phyloP scores from a whole-genome alignment of 306 rosid species.

The Macrotyloma uniflorum region DNA sequence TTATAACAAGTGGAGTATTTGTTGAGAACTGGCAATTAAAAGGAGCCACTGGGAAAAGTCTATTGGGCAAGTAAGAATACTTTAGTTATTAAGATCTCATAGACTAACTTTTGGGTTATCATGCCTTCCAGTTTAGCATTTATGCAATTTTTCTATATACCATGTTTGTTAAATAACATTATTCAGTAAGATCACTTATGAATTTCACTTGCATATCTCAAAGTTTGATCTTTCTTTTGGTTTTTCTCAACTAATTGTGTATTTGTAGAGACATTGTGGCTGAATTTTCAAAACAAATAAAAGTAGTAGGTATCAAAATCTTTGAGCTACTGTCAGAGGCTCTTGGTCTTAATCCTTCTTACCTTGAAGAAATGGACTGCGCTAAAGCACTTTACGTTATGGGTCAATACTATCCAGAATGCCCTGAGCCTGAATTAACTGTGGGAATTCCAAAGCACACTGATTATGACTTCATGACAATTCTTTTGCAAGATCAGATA shows the following conservation, averaged over 20 bases:
- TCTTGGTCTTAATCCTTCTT: conserved; percentile 34
- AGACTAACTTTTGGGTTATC: background rate
- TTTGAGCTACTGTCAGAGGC: conserved; percentile 46
- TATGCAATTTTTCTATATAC: background rate
- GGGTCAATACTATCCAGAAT: conserved; percentile 44
- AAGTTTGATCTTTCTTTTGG: background rate
- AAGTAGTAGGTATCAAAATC: conserved; percentile 22
- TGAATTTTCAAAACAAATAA: conserved; percentile 47
- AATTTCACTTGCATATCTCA: background rate
- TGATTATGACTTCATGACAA: conserved; percentile 45
- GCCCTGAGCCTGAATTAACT: conserved; percentile 52
- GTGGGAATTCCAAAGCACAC: conserved; percentile 41
- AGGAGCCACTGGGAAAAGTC: too few relatives aligned
- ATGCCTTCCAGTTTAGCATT: background rate
- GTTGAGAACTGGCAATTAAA: too few relatives aligned
- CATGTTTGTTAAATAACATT: background rate
- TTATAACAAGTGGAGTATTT: background rate
- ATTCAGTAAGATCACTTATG: background rate
- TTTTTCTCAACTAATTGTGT: background rate
- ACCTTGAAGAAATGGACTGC: conserved; percentile 32
- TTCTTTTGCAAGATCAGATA: conserved; percentile 55
- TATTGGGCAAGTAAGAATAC: too few relatives aligned
- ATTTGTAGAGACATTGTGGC: conserved; percentile 38
- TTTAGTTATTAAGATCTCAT: background rate
- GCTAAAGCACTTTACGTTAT: background rate